Evolutionary conservation across 306 rosid genomes (phyloP), one percentile per base, ranked within the genome.

Genomic region (Quercus wislizeni): DNA sequence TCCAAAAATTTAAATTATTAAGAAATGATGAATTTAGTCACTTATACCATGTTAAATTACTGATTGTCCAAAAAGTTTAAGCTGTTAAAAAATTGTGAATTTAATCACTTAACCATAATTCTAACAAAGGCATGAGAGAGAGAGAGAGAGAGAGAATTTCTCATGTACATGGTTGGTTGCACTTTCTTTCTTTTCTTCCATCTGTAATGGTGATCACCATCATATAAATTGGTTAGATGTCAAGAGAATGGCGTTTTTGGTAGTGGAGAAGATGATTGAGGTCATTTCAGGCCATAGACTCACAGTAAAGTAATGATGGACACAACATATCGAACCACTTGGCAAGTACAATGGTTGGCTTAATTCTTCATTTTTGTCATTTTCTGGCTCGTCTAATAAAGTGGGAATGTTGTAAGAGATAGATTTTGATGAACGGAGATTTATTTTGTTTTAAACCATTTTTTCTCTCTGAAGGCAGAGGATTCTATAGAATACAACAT

Each of bases 231-330:
- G 61, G 67, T 49, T 33, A 19, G 52, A 35, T 67, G 52, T 35
- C 28, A 9, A 31, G 25, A 67, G 15, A 35, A 67, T 67, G 72
- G 17, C 63, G 5, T 31, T 52, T 46, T 56, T 43, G 28, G 15
- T 59, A 31, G 73, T 15, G 76, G 65, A 27, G 51, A 69, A 75
- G 64, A 71, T 20, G 76, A 69, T 58, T 58, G 41, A 46, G 41
- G 52, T 67, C 17, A 67, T 31, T 67, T 33, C 35, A 49, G 52
- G 71, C 71, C 71, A 8, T 18, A n/a, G 46, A 12, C 54, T 49
- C 15, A 49, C 3, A 3, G 54, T 49, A 23, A 54, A 23, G 52
- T 35, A 71, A 76, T 80, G 49, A 71, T 81, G 69, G 58, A 14
- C 61, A 14, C 65, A 2, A 31, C 15, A 57, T 27, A 33, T 23